phyloP scores from a whole-genome alignment of 1,284 basidiomycete species.

The Ustilago xerochloae region DNA sequence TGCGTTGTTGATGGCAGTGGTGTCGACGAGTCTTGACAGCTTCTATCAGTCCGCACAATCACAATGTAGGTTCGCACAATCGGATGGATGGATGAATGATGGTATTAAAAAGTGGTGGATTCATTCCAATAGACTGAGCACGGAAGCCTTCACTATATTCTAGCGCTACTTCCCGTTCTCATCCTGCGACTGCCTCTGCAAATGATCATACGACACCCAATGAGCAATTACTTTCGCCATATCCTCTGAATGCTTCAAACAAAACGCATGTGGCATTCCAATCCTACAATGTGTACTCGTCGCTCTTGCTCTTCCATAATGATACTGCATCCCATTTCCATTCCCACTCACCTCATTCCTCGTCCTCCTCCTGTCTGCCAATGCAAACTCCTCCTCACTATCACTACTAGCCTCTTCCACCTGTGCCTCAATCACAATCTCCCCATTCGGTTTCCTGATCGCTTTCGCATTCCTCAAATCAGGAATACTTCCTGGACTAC shows the following conservation, averaged over 20 bases:
- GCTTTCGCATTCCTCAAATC: constrained; percentile 34
- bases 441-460: constrained; percentile 35
- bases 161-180: background rate
- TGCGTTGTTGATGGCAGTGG: too few species aligned
- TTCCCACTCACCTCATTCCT: background rate
- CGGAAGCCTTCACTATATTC: too few species aligned
- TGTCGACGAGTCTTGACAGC: too few species aligned
- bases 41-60: too few species aligned
- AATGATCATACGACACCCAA: constrained; percentile 38
- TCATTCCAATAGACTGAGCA: too few species aligned
- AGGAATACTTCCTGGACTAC: constrained; percentile 16
- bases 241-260: constrained; percentile 35
- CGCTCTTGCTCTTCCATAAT: constrained; percentile 10
- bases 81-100: too few species aligned
- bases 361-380: background rate
- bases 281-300: constrained; percentile 48
- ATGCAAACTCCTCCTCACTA: constrained; percentile 2
- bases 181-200: too few species aligned
- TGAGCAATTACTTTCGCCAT: constrained; percentile 33
- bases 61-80: too few species aligned
- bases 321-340: constrained; percentile 7
- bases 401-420: constrained; percentile 23
- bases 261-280: constrained; percentile 59
- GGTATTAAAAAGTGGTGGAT: too few species aligned
- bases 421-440: constrained; percentile 48